A percentile compares a stretch with the other conserved stretches of the same genome.
Evolutionary conservation across 306 rosid species (phyloP).

Genomic region (Quercus variabilis): DNA sequence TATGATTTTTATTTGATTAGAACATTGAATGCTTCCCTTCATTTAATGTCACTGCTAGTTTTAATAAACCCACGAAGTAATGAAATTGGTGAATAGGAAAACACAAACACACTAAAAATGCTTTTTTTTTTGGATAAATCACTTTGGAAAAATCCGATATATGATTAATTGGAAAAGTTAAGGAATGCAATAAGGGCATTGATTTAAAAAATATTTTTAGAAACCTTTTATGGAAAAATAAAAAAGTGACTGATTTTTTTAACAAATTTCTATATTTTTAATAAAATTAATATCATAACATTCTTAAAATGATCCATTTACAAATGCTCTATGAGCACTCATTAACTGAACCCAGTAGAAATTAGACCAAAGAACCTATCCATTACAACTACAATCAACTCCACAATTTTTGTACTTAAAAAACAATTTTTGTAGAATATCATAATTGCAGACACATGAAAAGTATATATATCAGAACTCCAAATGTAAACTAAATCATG

Average conservation of each 20-base stretch:
- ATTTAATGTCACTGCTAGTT: too few species aligned
- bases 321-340: not conserved
- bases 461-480: conserved; percentile 30
- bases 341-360: not conserved
- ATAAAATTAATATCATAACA: not conserved
- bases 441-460: conserved; percentile 27
- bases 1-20: too few species aligned
- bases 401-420: conserved; percentile 24
- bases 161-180: not conserved
- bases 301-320: not conserved
- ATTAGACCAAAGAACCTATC: conserved; percentile 7
- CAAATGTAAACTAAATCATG: conserved; percentile 68
- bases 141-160: not conserved
- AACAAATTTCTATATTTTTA: not conserved
- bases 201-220: too few species aligned
- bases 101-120: not conserved
- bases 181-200: too few species aligned
- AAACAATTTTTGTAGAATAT: conserved; percentile 15
- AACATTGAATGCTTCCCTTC: too few species aligned
- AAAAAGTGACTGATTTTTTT: too few species aligned
- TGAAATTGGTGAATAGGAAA: not conserved
- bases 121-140: not conserved
- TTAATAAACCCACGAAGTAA: too few species aligned
- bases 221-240: too few species aligned
- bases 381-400: conserved; percentile 45